Evolutionary conservation across 768 basidiomycete species (phyloP).

Genomic region (Suillus americanus): DNA sequence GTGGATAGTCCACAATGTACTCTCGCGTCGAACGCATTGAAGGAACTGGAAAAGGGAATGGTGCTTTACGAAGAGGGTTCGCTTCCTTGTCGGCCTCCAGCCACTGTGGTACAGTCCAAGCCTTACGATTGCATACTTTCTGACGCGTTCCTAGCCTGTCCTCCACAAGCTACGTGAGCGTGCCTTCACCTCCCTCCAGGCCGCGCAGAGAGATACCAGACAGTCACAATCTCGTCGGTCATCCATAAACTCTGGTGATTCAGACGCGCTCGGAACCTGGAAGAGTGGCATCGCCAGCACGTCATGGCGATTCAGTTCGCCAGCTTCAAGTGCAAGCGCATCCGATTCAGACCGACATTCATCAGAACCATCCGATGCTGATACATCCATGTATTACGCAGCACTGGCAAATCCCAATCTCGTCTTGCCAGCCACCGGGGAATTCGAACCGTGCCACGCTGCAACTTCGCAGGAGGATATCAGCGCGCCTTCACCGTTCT

Average conservation of each 20-base stretch:
- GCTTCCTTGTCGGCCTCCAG: conserved; percentile 34
- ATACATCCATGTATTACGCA: conserved; percentile 7
- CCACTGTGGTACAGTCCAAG: conserved; percentile 25
- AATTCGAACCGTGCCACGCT: background rate
- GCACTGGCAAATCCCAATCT: conserved; percentile 4
- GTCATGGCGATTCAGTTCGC: conserved; percentile 25
- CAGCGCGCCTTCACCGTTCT: conserved; percentile 3
- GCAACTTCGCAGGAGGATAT: background rate
- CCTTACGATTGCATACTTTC: background rate
- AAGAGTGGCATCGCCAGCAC: conserved; percentile 34
- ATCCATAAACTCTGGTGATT: conserved; percentile 9
- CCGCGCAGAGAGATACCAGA: conserved; percentile 21
- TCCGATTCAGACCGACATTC: conserved; percentile 4
- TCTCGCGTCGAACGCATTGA: conserved; percentile 39
- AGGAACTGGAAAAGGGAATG: conserved; percentile 37
- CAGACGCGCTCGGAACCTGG: conserved; percentile 40
- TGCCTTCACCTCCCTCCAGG: conserved; percentile 32
- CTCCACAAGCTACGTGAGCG: conserved; percentile 38
- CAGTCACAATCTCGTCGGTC: background rate
- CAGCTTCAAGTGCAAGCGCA: conserved; percentile 17
- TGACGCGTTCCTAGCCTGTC: conserved; percentile 29
- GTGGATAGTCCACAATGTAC: conserved; percentile 45
- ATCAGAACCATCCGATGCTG: background rate
- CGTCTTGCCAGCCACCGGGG: conserved; percentile 9
- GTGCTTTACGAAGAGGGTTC: conserved; percentile 46